Percentiles rank a stretch among this genome's conserved stretches.
Conservation (phyloP, 2,329 filamentous ascomycete species). For the Beauveria varroae region DNA sequence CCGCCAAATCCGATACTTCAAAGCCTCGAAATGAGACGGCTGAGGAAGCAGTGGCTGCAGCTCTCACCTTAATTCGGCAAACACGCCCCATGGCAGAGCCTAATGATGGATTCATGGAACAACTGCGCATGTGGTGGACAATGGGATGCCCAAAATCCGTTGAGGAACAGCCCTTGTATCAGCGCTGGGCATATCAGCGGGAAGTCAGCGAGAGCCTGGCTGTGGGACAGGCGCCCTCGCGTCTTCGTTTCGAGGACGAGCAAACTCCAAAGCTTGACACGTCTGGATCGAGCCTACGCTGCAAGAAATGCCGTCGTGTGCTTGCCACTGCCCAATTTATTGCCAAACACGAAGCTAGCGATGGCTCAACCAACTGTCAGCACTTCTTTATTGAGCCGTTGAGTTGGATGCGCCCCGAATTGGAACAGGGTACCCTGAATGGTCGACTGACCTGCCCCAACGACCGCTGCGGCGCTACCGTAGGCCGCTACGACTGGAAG, state of each 20-base stretch:
- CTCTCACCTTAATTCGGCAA: slow-evolving; percentile 61
- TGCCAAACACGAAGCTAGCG: slow-evolving; percentile 47
- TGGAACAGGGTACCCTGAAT: slow-evolving; percentile 74
- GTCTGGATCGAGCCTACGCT: slow-evolving; percentile 49
- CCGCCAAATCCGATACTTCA: slow-evolving; percentile 24
- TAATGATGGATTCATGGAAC: slow-evolving; percentile 84
- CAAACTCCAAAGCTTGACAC: slow-evolving; percentile 36
- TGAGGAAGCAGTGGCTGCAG: slow-evolving; percentile 44
- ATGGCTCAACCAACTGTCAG: slow-evolving; percentile 46
- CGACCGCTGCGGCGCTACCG: slow-evolving; percentile 66
- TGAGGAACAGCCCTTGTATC: slow-evolving; percentile 67
- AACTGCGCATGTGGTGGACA: slow-evolving; percentile 77
- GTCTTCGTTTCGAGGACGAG: slow-evolving; percentile 77
- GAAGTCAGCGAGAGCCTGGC: slow-evolving; percentile 54
- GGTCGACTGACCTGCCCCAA: slow-evolving; percentile 81
- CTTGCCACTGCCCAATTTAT: slow-evolving; percentile 55
- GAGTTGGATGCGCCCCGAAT: slow-evolving; percentile 84
- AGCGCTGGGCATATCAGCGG: slow-evolving; percentile 56
- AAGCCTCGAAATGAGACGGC: slow-evolving; percentile 29
- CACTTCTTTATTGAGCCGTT: slow-evolving; percentile 90
- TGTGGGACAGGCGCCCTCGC: slow-evolving; percentile 70
- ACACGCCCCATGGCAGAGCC: slow-evolving; percentile 75
- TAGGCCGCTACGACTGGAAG: slow-evolving; percentile 95
- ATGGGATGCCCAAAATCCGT: slow-evolving; percentile 70
- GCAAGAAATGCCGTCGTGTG: slow-evolving; percentile 79